Evolutionary conservation across 768 basidiomycete genomes (phyloP).

Genomic region (Pulveroboletus sp.): DNA sequence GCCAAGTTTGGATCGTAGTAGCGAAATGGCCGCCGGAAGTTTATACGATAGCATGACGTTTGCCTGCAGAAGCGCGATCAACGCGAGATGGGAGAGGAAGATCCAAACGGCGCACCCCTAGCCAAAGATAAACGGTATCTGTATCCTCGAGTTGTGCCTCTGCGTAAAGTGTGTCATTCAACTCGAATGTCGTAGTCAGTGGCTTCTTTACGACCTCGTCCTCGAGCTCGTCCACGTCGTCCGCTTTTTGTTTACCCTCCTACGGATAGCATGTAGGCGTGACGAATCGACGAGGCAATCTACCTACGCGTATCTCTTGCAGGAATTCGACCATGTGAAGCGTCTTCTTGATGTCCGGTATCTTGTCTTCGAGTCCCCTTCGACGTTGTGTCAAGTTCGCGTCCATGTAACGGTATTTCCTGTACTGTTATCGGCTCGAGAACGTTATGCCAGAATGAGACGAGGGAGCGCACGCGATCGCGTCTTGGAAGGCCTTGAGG

Average conservation of each 20-base stretch:
- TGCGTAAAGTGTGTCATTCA: constrained; percentile 93
- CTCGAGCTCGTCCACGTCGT: constrained; percentile 44
- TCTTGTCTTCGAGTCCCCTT: constrained; percentile 83
- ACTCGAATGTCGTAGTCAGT: constrained; percentile 83
- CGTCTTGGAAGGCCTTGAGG: constrained; percentile 83
- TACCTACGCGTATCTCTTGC: constrained; percentile 62
- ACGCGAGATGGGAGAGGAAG: background rate
- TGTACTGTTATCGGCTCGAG: constrained; percentile 39
- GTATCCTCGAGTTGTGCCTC: constrained; percentile 85
- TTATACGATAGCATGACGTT: constrained; percentile 98
- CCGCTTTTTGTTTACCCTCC: constrained; percentile 56
- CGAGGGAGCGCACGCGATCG: constrained; percentile 70
- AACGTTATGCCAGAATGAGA: constrained; percentile 6
- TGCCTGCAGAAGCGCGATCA: constrained; percentile 51
- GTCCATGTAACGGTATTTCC: constrained; percentile 99
- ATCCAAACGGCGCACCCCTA: constrained; percentile 64
- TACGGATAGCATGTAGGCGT: constrained; percentile 22
- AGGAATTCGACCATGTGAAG: constrained; percentile 84
- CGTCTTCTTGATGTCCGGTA: constrained; percentile 93
- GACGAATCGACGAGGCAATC: background rate
- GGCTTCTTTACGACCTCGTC: constrained; percentile 54
- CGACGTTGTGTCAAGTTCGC: constrained; percentile 74
- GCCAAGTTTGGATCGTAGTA: constrained; percentile 71
- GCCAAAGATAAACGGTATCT: constrained; percentile 91
- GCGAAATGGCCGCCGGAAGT: constrained; percentile 66